Base-by-base conservation (phyloP, 345 rosid species). In the Salix koriyanagi region DNA sequence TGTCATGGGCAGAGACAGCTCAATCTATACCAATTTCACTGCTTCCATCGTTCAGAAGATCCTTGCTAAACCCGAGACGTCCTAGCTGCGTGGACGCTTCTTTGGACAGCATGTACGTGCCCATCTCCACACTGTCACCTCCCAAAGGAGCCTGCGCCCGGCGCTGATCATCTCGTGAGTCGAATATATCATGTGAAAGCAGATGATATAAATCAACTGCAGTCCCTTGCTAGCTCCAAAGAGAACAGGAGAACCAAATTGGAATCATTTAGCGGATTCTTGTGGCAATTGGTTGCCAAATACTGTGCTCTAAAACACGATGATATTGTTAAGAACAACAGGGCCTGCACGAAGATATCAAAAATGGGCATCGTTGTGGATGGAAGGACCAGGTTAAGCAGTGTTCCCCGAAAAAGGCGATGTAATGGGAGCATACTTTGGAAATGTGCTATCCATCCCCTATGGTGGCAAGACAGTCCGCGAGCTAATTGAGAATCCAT, bases 321-420 rank as follows among this genome's bases (percentile, higher is more conserved):
- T 21, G 44, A 46, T 9, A 1, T 50, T 1, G 3, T 37, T 3
- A 15, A 39, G 0, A 19, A 16, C 4, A 23, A 25, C 37, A 10
- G 7, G 11, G 26, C 50, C 50, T 14, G 64, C 64, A 18, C 25
- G 7, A 42, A 15, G 60, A 48, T 41, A n/a, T 78, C 91, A 1
- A 88, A 85, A 76, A 82, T 92, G 68, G 97, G 96, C 7, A 80
- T 92, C 58, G 90, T 89, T 4, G 92, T 92, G 44, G 93, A 92
- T 32, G 97, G 97, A 48, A 82, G 97, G 84, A 76, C 39, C 4
- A 86, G 88, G 73, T 61, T 92, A 46, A 77, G 76, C 50, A 70
- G 76, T 37, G 67, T 69, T 69, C 26, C 21, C 65, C 2, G 36
- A 79, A 1, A 69, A 14, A 10, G 48, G 75, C 8, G 50, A 56